phyloP scores from a whole-genome alignment of 2,329 filamentous ascomycete genomes.

The Cercospora sp. region DNA sequence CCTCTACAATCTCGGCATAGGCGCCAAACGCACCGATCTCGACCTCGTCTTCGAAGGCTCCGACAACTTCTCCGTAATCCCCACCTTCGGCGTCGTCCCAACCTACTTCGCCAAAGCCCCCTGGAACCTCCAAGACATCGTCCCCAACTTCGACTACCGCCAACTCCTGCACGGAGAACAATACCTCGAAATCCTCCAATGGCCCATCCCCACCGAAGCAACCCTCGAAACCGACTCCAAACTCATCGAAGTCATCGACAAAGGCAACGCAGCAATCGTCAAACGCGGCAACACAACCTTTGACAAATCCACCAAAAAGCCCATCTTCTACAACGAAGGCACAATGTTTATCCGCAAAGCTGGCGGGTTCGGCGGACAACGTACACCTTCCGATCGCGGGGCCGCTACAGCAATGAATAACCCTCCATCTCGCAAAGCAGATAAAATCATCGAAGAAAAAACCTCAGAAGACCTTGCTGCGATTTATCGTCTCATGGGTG shows the following conservation, averaged over 20 bases:
- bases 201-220: slow-evolving; percentile 81
- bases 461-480: slow-evolving; percentile 90
- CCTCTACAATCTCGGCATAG: slow-evolving; percentile 87
- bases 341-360: slow-evolving; percentile 89
- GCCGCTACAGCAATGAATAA: slow-evolving; percentile 76
- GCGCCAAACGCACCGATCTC: slow-evolving; percentile 85
- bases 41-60: slow-evolving; percentile 85
- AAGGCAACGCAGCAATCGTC: slow-evolving; percentile 83
- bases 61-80: slow-evolving; percentile 88
- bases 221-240: slow-evolving; percentile 72
- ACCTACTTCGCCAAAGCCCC: slow-evolving; percentile 79
- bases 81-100: slow-evolving; percentile 90
- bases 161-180: slow-evolving; percentile 99
- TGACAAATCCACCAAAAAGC: slow-evolving; percentile 78
- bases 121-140: slow-evolving; percentile 76
- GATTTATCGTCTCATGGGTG: slow-evolving; percentile 87
- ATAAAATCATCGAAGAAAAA: slow-evolving; percentile 80
- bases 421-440: slow-evolving; percentile 74
- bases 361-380: slow-evolving; percentile 83
- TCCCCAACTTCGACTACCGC: slow-evolving; percentile 96
- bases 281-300: slow-evolving; percentile 78
- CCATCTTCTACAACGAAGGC: slow-evolving; percentile 94
- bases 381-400: slow-evolving; percentile 74
- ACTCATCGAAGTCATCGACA: slow-evolving; percentile 93
- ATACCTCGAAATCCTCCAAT: slow-evolving; percentile 90